Evolutionary conservation across 768 basidiomycete species (phyloP).

Genomic region (Rhizopogon vulgaris): DNA sequence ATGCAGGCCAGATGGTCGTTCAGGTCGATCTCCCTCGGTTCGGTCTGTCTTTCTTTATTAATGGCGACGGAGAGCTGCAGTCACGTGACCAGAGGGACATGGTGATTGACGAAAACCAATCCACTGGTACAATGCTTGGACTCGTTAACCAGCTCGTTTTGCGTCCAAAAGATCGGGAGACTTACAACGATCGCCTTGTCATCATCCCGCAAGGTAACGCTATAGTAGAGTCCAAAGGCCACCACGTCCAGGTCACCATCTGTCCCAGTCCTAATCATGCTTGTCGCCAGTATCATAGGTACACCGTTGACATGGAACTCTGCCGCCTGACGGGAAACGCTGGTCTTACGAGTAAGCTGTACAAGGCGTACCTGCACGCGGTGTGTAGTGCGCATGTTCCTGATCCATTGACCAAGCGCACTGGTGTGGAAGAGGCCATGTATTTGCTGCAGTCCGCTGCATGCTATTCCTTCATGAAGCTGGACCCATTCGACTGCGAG

Average conservation of each 20-base stretch:
- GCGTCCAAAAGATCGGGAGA: conserved; percentile 13
- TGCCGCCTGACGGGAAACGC: conserved; percentile 17
- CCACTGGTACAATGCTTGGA: conserved; percentile 35
- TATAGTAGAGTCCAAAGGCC: neutral
- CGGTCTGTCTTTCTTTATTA: conserved; percentile 31
- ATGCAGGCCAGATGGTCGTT: conserved; percentile 8
- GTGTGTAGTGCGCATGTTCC: conserved; percentile 26
- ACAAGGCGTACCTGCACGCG: conserved; percentile 35
- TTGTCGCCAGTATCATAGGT: conserved; percentile 14
- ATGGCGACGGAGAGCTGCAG: conserved; percentile 21
- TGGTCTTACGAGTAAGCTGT: conserved; percentile 19
- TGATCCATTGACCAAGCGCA: conserved; percentile 37
- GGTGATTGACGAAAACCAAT: conserved; percentile 32
- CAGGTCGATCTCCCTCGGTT: conserved; percentile 28
- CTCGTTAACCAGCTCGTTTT: conserved; percentile 31
- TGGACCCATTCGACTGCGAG: conserved; percentile 17
- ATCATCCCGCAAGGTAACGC: conserved; percentile 6
- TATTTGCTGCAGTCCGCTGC: conserved; percentile 28
- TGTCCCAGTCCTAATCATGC: neutral
- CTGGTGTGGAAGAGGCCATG: conserved; percentile 38
- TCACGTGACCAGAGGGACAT: conserved; percentile 33
- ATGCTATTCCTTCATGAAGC: conserved; percentile 32
- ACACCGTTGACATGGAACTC: conserved; percentile 18
- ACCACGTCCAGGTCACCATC: neutral
- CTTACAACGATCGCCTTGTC: conserved; percentile 4